Evolutionary conservation across 805 yeast genomes (phyloP).

Genomic region (Komagataella kurtzmanii): DNA sequence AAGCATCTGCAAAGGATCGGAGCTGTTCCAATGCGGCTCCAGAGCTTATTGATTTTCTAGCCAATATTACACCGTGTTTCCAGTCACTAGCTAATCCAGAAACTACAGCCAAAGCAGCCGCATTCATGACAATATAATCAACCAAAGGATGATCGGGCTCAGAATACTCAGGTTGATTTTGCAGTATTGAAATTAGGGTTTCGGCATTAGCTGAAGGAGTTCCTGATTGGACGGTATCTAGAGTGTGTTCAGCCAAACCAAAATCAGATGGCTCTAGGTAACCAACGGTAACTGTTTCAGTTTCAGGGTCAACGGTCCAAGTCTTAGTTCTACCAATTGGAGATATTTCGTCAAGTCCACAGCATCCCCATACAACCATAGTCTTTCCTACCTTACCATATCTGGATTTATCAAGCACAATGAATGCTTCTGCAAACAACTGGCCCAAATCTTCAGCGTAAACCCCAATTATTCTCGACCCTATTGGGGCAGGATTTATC

Average conservation of each 20-base stretch:
- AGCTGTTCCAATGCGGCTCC: conserved; percentile 60
- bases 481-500: conserved; percentile 75
- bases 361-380: conserved; percentile 86
- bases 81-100: conserved; percentile 56
- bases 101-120: conserved; percentile 77
- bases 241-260: conserved; percentile 61
- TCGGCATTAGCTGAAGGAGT: conserved; percentile 80
- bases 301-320: conserved; percentile 50
- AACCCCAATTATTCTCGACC: conserved; percentile 82
- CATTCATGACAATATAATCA: conserved; percentile 84
- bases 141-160: conserved; percentile 47
- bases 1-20: conserved; percentile 29
- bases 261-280: conserved; percentile 63
- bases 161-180: conserved; percentile 22
- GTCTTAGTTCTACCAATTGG: conserved; percentile 73
- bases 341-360: conserved; percentile 88
- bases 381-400: conserved; percentile 34
- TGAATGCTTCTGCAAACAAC: conserved; percentile 74
- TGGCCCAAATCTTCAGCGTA: conserved; percentile 68
- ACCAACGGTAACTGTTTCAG: conserved; percentile 27
- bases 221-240: conserved; percentile 62
- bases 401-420: conserved; percentile 37
- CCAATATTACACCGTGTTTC: conserved; percentile 66
- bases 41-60: conserved; percentile 48
- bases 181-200: conserved; percentile 28